Percentiles rank a stretch among this genome's conserved stretches.
Conservation (phyloP, 805 yeast genomes). For the Peterozyma xylosa region DNA sequence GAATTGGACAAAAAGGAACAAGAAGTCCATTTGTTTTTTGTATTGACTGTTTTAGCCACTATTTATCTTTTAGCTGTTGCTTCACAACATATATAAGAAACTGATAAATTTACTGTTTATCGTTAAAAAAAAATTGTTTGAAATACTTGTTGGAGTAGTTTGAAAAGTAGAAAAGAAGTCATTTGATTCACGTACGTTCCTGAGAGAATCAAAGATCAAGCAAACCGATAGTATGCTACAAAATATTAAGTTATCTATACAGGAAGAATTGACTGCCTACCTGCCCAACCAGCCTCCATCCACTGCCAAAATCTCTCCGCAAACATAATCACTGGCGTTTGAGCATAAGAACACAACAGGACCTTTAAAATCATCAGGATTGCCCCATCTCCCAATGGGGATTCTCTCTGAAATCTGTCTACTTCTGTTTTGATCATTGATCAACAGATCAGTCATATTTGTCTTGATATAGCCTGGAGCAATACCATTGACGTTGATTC, state of each 20-base stretch:
- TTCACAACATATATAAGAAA: no score
- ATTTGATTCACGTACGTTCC: no score
- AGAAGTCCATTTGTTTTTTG: background rate
- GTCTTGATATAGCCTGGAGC: conserved; percentile 45
- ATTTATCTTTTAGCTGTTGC: no score
- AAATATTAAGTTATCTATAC: background rate
- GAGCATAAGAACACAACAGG: conserved; percentile 36
- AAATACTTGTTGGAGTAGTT: no score
- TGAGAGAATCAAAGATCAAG: no score
- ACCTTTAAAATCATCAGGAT: conserved; percentile 39
- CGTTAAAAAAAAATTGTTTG: no score
- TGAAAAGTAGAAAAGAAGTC: no score
- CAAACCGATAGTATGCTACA: no score
- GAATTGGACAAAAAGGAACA: background rate
- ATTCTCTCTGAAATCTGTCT: conserved; percentile 26
- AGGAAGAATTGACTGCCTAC: no score
- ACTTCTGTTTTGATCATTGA: conserved; percentile 18
- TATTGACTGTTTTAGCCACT: background rate
- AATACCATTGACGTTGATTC: conserved; percentile 39
- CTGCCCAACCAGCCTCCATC: conserved; percentile 49
- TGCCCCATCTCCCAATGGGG: conserved; percentile 42
- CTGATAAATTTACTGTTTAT: no score
- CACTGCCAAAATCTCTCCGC: conserved; percentile 43
- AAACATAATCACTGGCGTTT: conserved; percentile 41
- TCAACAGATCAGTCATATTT: conserved; percentile 29